Evolutionary conservation across 305 asterid genomes (phyloP).

Genomic region (Fraxinus floribunda): DNA sequence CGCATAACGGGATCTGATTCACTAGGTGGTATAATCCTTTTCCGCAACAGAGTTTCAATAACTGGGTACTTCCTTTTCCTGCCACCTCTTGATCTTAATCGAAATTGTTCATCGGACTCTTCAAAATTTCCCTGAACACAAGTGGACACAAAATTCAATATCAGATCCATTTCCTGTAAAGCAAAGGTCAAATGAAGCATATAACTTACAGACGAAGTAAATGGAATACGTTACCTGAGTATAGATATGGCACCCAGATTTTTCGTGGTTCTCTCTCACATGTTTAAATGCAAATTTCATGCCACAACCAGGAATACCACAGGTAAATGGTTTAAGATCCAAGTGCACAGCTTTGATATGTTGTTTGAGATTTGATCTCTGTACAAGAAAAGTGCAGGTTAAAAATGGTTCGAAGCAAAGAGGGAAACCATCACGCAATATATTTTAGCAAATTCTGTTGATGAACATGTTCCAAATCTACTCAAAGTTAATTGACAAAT

Average conservation of each 20-base stretch:
- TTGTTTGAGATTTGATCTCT: slow-evolving; percentile 78
- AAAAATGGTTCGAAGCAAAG: background rate
- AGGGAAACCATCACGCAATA: background rate
- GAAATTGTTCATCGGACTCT: slow-evolving; percentile 69
- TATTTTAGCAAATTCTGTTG: background rate
- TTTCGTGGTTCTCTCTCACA: slow-evolving; percentile 83
- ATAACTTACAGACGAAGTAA: background rate
- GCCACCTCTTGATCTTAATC: slow-evolving; percentile 81
- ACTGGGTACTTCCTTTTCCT: slow-evolving; percentile 63
- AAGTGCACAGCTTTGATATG: slow-evolving; percentile 76
- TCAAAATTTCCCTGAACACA: slow-evolving; percentile 68
- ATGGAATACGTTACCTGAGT: slow-evolving; percentile 39
- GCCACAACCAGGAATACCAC: slow-evolving; percentile 62
- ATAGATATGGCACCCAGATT: slow-evolving; percentile 63
- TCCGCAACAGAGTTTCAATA: slow-evolving; percentile 59
- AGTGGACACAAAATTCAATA: background rate
- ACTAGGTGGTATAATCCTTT: slow-evolving; percentile 60
- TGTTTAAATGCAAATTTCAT: slow-evolving; percentile 80
- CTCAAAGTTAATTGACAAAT: background rate
- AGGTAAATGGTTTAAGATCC: slow-evolving; percentile 55
- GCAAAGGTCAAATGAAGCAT: background rate
- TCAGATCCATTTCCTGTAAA: background rate
- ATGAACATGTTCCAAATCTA: background rate
- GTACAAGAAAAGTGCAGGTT: slow-evolving; percentile 7
- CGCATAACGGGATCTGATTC: slow-evolving; percentile 41